These are phyloP conservation scores for grape (Vitis vinifera) DNA, from an alignment of 164 flowering plant genomes.

Conservation along the genomic window ASM3070453v1 NC_081821.1:5858501-5859000, in stretches of 20 bases:
- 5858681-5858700: slow-evolving; percentile 43
- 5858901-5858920: slow-evolving; percentile 23
- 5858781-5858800: slow-evolving; percentile 46
- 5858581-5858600: too few species aligned
- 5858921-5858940: neutral
- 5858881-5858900: slow-evolving; percentile 18
- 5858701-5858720: slow-evolving; percentile 43
- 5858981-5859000: neutral
- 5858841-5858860: slow-evolving; percentile 47
- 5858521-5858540: too few species aligned
- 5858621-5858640: neutral
- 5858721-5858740: slow-evolving; percentile 41
- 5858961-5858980: neutral
- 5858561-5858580: too few species aligned
- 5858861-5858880: slow-evolving; percentile 17
- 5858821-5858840: slow-evolving; percentile 45
- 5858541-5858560: too few species aligned
- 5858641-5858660: neutral
- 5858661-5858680: slow-evolving; percentile 19
- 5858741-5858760: slow-evolving; percentile 42
- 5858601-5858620: neutral
- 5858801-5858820: slow-evolving; percentile 44
- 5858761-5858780: slow-evolving; percentile 39
- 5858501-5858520: too few species aligned
- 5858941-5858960: neutral